Base-by-base conservation (phyloP, 805 yeast genomes). In the Saturnispora halmiae region DNA sequence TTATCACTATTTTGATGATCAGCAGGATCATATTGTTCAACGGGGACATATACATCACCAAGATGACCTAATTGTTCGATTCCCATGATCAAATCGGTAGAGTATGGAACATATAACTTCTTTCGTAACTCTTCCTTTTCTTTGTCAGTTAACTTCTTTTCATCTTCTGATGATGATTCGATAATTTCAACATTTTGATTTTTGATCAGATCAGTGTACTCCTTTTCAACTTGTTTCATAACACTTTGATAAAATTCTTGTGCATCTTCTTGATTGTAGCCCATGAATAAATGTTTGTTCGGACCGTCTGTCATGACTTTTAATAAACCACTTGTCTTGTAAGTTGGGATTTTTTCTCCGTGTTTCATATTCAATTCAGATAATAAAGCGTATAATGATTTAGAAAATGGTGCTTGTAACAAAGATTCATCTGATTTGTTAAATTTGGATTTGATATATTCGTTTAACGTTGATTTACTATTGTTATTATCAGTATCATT, bases 191-290 rank as follows among this genome's bases (percentile, higher is more conserved):
- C 33, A 7, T 47, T 45, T 49, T 55, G 57, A 57, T 29, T 7
- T 13, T 40, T 47, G 8, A 22, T 4, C 11, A 30, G 16, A 24
- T 43, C 42, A 62, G 66, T 59, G 58, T 63, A 58, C 41, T 79
- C 83, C 31, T 65, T 65, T 53, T 83, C 94, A 25, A 83, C 63
- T 42, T 80, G 75, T 31, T 73, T 68, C 69, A 83, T 66, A 2
- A 82, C 71, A 38, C 79, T 70, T 57, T 88, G 96, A 64, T 88
- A 88, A 54, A 88, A 88, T 58, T 88, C 97, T 60, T 88, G 96
- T 0, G 96, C 96, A 63, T 88, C 97, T 59, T 88, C 96, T 62
- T 88, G 97, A 54, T 84, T 86, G 55, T 85, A 85, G 2, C 96
- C 92, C 41, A 77, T 61, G 51, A 87, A 77, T 45, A 86, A 72